These are phyloP conservation scores for Septoria linicola DNA, from an alignment of 2,329 filamentous ascomycete genomes.

Conservation along the genomic window DNA sequence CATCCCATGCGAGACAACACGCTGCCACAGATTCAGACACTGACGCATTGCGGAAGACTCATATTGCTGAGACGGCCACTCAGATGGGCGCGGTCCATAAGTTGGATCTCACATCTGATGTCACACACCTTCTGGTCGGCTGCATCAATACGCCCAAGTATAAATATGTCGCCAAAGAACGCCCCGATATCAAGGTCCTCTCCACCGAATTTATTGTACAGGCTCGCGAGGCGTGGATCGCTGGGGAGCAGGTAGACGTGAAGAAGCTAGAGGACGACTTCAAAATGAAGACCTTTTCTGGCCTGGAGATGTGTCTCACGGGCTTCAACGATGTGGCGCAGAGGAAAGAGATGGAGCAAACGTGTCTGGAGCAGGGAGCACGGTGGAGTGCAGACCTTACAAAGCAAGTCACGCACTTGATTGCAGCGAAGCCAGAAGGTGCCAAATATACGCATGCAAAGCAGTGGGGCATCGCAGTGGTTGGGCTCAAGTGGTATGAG, in stretches of 20 bases:
- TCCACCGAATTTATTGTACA: constrained; percentile 81
- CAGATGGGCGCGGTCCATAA: constrained; percentile 87
- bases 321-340: constrained; percentile 67
- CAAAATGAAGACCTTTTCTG: constrained; percentile 62
- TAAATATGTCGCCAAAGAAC: constrained; percentile 85
- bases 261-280: constrained; percentile 65
- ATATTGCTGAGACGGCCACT: constrained; percentile 57
- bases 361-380: constrained; percentile 70
- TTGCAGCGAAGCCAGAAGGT: constrained; percentile 74
- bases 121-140: constrained; percentile 91
- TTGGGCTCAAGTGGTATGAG: constrained; percentile 79
- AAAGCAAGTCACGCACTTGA: constrained; percentile 79
- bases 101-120: constrained; percentile 90
- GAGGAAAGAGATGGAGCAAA: constrained; percentile 68
- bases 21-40: constrained; percentile 11
- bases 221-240: constrained; percentile 75
- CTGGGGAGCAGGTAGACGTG: constrained; percentile 73
- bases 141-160: constrained; percentile 90
- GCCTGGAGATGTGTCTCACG: constrained; percentile 65
- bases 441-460: constrained; percentile 89
- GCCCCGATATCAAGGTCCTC: constrained; percentile 82
- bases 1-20: constrained; percentile 1
- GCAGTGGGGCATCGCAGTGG: constrained; percentile 75
- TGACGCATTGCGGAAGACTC: constrained; percentile 25
- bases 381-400: constrained; percentile 85